Base-by-base conservation (phyloP, 495 filamentous ascomycete genomes). In the Xylaria flabelliformis region DNA sequence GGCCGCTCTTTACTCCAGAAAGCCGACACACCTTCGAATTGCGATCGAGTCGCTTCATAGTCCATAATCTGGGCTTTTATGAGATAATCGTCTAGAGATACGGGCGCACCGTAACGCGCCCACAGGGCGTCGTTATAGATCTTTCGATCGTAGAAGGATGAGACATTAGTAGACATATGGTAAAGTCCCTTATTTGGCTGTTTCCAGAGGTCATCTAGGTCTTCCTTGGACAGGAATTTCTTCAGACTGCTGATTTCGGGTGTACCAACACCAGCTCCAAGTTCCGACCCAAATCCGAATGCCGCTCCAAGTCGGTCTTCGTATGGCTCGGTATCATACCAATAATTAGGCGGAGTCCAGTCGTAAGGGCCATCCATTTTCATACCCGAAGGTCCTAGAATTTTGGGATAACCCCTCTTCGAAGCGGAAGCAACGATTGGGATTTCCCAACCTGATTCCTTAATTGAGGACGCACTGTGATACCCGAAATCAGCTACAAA, bases 331-430 rank as follows among this genome's bases (percentile, higher is more conserved):
- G 81, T 80, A 19, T 84, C 82, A 64, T 85, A 89, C 89, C 89
- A 91, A 76, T 92, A 91, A 50, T 86, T 88, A 0, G 90, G 90
- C 5, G 90, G 87, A 0, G 90, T 87, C 87, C 88, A 91, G 78
- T 91, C 90, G 73, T 92, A 92, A 0, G 90, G 90, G 0, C 90
- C 90, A 1, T 87, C 85, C 90, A 91, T 91, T 73, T 90, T 91
- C 83, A 92, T 84, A 0, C 90, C 89, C 0, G 86, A 86, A 0
- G 87, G 85, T 0, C 86, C 87, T 0, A 90, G 81, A 17, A 80
- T 73, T 9, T 83, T 53, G 0, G 89, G 86, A 65, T 80, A 89
- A 0, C 88, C 88, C 12, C 84, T 82, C 71, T 86, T 86, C 32
- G 84, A 83, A 2, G 90, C 90, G 0, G 89, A 90, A 21, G 85